These are phyloP conservation scores for Penicillium sp. DNA, from an alignment of 2,329 filamentous ascomycete genomes.

Conservation along the genomic window DNA sequence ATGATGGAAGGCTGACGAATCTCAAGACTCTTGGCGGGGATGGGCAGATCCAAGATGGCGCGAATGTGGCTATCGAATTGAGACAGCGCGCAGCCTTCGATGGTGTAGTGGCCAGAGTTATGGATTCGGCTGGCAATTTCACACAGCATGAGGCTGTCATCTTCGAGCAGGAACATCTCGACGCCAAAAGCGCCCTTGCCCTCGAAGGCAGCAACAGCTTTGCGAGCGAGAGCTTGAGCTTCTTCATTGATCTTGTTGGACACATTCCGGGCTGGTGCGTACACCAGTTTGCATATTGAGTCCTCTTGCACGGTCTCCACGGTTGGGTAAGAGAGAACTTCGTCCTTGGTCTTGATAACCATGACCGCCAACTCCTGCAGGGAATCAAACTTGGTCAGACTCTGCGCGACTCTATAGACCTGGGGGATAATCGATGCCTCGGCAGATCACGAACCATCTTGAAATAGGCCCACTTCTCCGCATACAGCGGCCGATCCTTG, in stretches of 20 bases:
- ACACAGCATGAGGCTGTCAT: constrained; percentile 70
- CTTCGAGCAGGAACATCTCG: constrained; percentile 82
- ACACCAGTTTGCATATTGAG: constrained; percentile 89
- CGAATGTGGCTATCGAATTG: constrained; percentile 89
- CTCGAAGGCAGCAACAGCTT: constrained; percentile 72
- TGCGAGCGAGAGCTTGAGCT: constrained; percentile 70
- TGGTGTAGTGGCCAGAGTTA: constrained; percentile 93
- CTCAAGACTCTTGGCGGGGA: constrained; percentile 46
- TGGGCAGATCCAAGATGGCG: constrained; percentile 69
- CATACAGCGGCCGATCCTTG: constrained; percentile 67
- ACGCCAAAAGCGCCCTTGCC: constrained; percentile 94
- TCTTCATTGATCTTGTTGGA: constrained; percentile 53
- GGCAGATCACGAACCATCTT: constrained; percentile 45
- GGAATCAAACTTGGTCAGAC: not conserved
- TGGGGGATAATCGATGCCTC: not conserved
- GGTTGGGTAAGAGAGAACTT: constrained; percentile 69
- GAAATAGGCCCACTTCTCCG: constrained; percentile 84
- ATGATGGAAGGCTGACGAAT: constrained; percentile 47
- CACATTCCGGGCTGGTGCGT: constrained; percentile 72
- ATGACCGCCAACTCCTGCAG: constrained; percentile 76
- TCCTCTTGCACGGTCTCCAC: constrained; percentile 96
- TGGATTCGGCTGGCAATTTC: constrained; percentile 79
- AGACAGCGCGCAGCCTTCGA: constrained; percentile 81
- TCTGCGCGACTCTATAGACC: not conserved
- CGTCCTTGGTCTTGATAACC: constrained; percentile 82